Base-by-base conservation (phyloP, 2,329 filamentous ascomycete species). In the Sphaerulina musiva region DNA sequence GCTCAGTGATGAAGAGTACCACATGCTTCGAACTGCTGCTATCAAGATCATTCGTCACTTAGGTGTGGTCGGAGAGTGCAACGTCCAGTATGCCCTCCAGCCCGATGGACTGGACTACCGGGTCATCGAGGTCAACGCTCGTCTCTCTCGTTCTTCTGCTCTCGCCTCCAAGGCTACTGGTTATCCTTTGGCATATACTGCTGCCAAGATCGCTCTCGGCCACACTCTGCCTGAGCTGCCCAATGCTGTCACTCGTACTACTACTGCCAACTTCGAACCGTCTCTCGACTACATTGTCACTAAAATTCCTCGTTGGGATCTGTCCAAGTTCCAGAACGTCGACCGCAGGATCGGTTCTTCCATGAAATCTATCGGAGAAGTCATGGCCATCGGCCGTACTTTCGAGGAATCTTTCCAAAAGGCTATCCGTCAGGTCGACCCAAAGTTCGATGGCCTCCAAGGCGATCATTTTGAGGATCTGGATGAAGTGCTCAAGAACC, bases 401-500 rank as follows among this genome's bases (percentile, higher is more conserved):
- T 98, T 97, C 66, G 93, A 98, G 75, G 93, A 98, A 76, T 95
- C 90, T 12, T 95, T 98, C 78, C 93, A 98, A 74, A 98, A 98
- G 79, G 93, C 93, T 59, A 95, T 96, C 69, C 89, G 93, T 57
- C 89, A 95, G 76, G 92, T 98, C 61, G 93, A 98, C 70, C 92
- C 93, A 63, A 83, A 81, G 66, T 97, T 88, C 70, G 75, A 92
- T 60, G 93, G 93, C 62, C 95, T 97, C 79, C 90, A 97, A 77
- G 92, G 90, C 54, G 92, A 92, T 73, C 85, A 92, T 69, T 97
- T 97, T 64, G 90, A 95, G 26, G 84, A 95, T 69, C 80, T 98
- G 29, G 93, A 98, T 72, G 86, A 86, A 55, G 88, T 89, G 66
- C 82, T 98, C 50, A 81, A 84, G 68, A 95, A 96, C 76, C 93